Evolutionary conservation across 306 rosid species (phyloP).

Genomic region (Benincasa hispida): DNA sequence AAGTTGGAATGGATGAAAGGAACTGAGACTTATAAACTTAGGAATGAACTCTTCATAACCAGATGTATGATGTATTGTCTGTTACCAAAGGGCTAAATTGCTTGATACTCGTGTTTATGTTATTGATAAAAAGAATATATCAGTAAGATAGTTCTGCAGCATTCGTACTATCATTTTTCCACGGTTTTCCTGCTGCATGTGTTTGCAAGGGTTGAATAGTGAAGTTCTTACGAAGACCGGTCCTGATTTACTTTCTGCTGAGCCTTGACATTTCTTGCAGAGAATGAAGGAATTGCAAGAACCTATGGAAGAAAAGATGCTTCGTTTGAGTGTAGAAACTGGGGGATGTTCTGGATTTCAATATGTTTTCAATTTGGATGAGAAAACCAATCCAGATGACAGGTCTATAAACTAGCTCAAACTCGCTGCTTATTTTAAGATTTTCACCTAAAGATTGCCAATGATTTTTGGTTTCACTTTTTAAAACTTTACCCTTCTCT

Average conservation of each 20-base stretch:
- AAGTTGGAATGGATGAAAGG: neutral
- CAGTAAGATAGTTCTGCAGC: neutral
- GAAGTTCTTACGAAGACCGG: neutral
- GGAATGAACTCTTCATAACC: neutral
- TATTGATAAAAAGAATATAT: neutral
- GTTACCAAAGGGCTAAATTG: neutral
- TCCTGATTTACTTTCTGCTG: neutral
- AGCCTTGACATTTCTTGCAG: conserved; percentile 23
- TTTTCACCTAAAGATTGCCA: neutral
- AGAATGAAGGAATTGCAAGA: conserved; percentile 64
- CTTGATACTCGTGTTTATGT: neutral
- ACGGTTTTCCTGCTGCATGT: neutral
- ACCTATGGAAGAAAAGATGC: conserved; percentile 35
- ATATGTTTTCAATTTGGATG: conserved; percentile 73
- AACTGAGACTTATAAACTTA: neutral
- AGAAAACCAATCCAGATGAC: conserved; percentile 55
- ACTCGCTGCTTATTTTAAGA: neutral
- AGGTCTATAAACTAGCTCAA: conserved; percentile 24
- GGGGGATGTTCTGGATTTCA: conserved; percentile 99
- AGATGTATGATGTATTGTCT: neutral
- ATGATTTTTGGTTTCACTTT: neutral
- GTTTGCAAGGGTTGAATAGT: neutral
- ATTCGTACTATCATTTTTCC: neutral
- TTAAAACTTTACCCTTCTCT: neutral
- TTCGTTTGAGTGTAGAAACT: conserved; percentile 77